Base-by-base conservation (phyloP, 257 asterid genomes). In the Rehmannia glutinosa region DNA sequence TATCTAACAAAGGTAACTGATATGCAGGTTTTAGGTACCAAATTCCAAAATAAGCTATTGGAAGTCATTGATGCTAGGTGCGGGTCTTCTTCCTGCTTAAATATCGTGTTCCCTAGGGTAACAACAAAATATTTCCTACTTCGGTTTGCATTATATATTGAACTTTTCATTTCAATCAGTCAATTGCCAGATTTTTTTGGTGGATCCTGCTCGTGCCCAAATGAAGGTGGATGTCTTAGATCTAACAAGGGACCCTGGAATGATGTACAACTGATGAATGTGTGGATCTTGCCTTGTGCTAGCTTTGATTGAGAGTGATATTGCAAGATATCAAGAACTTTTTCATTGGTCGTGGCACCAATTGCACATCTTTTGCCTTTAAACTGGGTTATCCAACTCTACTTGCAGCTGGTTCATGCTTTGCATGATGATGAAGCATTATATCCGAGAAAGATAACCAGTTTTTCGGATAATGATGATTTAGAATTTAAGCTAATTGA, bases 141-240 rank as follows among this genome's bases (percentile, higher is more conserved):
- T 46, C 62, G 68, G 5, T 30, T 38, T 32, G 8, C 1, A 45
- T 15, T 45, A 45, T 73, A 1, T 47, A 15, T 56, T 68, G 27
- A 3, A n/a, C 19, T 45, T 45, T 45, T 28, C 46, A 51, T 64
- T 46, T 59, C n/a, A 43, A 73, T 75, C 86, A 93, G 99, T 78
- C 96, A 90, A 80, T 78, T 93, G 83, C 99, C 99, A 64, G 92
- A 90, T 79, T 93, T 93, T 87, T 86, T 90, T 36, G 99, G 97
- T 45, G 99, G 97, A 73, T 75, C 91, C 72, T 93, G 99, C 81
- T 80, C 85, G 13, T 93, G 99, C 77, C 68, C 83, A 55, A 81
- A 79, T 70, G 83, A 91, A 72, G 96, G 92, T 36, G 99, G 99
- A 61, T 93, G 99, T 74, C 90, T 93, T 64, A 78, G 83, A 73